Conservation (phyloP, 2,329 filamentous ascomycete genomes). For the Colletotrichum sp. region DNA sequence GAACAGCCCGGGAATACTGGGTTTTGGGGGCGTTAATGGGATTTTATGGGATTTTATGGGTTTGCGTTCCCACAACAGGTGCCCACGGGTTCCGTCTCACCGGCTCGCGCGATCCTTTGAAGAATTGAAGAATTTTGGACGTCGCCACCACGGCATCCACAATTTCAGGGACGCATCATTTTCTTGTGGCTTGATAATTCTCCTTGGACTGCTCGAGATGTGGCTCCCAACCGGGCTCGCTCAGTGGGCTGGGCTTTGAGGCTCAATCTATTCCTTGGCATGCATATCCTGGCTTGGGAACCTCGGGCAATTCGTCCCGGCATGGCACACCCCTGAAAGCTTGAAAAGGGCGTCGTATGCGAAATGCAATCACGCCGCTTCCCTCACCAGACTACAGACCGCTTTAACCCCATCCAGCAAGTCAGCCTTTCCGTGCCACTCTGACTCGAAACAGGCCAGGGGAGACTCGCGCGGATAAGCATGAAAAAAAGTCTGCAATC, state of each 20-base stretch:
- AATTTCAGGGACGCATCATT: background rate
- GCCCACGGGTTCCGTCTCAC: background rate
- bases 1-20: background rate
- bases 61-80: background rate
- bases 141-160: background rate
- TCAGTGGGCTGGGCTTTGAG: constrained; percentile 1
- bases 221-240: background rate
- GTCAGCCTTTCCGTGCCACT: background rate
- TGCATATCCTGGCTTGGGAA: background rate
- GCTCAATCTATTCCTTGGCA: constrained; percentile 9
- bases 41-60: background rate
- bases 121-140: background rate
- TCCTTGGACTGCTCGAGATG: background rate
- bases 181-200: background rate
- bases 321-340: background rate
- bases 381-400: background rate
- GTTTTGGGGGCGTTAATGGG: background rate
- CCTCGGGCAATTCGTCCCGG: background rate
- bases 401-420: background rate
- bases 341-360: background rate
- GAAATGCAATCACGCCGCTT: background rate
- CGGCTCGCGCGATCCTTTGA: background rate
- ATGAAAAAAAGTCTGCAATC: background rate
- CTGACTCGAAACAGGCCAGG: constrained; percentile 7
- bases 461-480: background rate